These are phyloP conservation scores for Skeletonema tropicum DNA, from an alignment of 108 stramenopile species.

Conservation along the genomic window DNA sequence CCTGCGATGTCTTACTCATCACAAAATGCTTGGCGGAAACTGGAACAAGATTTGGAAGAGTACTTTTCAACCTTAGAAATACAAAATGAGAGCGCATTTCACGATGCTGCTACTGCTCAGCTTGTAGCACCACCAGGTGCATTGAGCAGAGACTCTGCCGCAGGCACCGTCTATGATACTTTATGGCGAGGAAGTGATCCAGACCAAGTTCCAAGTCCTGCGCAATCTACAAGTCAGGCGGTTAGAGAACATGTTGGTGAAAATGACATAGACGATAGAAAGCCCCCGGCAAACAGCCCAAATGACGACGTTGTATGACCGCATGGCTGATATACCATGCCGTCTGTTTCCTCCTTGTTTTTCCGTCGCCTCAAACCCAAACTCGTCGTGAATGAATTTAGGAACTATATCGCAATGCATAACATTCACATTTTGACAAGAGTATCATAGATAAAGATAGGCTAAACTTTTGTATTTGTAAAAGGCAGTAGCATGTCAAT, in stretches of 20 bases:
- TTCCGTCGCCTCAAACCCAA: not conserved
- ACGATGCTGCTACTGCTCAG: not conserved
- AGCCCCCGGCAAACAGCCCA: not conserved
- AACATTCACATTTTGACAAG: too few relatives aligned
- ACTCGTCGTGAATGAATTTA: too few relatives aligned
- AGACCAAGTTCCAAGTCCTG: too few relatives aligned
- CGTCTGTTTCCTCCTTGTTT: not conserved
- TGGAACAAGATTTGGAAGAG: not conserved
- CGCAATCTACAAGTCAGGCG: not conserved
- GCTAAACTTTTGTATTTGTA: too few relatives aligned
- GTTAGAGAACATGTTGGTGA: not conserved
- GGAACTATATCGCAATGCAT: too few relatives aligned
- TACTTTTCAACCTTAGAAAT: not conserved
- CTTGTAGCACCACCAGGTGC: not conserved
- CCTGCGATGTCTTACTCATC: not conserved
- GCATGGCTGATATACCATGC: not conserved
- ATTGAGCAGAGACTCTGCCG: not conserved
- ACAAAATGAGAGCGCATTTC: not conserved
- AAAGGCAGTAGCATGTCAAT: too few relatives aligned
- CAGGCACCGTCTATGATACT: not conserved
- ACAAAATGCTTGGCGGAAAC: not conserved
- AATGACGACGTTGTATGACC: not conserved
- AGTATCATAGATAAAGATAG: too few relatives aligned
- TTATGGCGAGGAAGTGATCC: not conserved
- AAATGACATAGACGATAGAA: not conserved